Evolutionary conservation across 2,329 filamentous ascomycete genomes (phyloP).

Genomic region (Beauveria bassiana): DNA sequence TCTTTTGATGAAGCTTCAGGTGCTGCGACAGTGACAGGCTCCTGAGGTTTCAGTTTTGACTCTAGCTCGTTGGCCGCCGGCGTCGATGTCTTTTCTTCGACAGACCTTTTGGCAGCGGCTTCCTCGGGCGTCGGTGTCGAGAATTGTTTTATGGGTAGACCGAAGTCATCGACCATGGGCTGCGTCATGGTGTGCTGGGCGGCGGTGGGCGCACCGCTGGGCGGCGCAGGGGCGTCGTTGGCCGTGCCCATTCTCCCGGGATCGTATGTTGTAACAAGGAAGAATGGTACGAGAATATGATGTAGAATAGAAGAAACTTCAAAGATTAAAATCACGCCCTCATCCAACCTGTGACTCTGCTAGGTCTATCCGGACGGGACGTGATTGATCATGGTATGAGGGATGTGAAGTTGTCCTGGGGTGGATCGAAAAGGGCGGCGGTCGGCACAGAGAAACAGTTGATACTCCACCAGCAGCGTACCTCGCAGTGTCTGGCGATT

Average conservation of each 20-base stretch:
- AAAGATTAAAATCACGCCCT: constrained; percentile 16
- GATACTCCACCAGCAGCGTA: neutral
- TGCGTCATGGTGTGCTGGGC: constrained; percentile 4
- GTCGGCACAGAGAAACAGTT: neutral
- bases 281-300: neutral
- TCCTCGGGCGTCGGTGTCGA: constrained; percentile 9
- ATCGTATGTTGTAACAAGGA: constrained; percentile 13
- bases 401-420: neutral
- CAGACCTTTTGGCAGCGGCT: neutral
- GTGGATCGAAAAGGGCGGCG: constrained; percentile 6
- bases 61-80: constrained; percentile 3
- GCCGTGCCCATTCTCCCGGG: constrained; percentile 18
- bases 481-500: no score
- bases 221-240: constrained; percentile 20
- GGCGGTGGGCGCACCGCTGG: constrained; percentile 21
- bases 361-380: constrained; percentile 7
- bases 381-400: constrained; percentile 10
- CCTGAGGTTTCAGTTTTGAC: constrained; percentile 4
- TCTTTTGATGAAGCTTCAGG: constrained; percentile 16
- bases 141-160: constrained; percentile 53
- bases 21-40: neutral
- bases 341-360: constrained; percentile 18
- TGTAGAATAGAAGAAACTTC: neutral
- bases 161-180: constrained; percentile 59
- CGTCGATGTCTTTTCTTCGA: neutral